Evolutionary conservation across 2,329 filamentous ascomycete species (phyloP).

Genomic region (Domatiomyces catenatus): DNA sequence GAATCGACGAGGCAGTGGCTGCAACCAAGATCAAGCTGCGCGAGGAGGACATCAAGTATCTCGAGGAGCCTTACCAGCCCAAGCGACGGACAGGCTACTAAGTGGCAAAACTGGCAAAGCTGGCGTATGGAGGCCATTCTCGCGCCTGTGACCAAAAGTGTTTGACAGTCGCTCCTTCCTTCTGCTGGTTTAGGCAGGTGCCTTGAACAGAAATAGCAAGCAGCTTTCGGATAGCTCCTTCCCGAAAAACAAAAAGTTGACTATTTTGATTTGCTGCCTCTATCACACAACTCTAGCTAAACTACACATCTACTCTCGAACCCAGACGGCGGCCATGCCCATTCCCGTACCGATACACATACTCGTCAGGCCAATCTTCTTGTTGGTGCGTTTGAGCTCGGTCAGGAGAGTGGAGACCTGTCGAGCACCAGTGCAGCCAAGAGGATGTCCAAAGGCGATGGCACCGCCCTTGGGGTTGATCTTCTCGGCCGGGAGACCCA

Average conservation of each 20-base stretch:
- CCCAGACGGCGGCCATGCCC: conserved; percentile 96
- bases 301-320: conserved; percentile 53
- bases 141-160: no score
- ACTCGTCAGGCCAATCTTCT: conserved; percentile 79
- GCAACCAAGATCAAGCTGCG: conserved; percentile 34
- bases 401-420: conserved; percentile 87
- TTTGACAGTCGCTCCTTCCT: no score
- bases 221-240: not conserved
- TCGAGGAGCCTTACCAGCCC: conserved; percentile 47
- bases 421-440: conserved; percentile 84
- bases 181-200: no score
- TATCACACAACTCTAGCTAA: not conserved
- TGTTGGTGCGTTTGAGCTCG: conserved; percentile 67
- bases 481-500: conserved; percentile 68
- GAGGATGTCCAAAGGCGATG: conserved; percentile 87
- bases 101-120: no score
- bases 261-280: not conserved
- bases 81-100: conserved; percentile 23
- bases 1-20: conserved; percentile 47
- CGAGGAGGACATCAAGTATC: conserved; percentile 43
- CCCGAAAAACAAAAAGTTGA: not conserved
- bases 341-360: conserved; percentile 97
- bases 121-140: no score
- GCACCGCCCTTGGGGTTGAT: conserved; percentile 95
- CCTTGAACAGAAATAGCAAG: no score